Evolutionary conservation across 2,329 filamentous ascomycete genomes (phyloP), one percentile per base, ranked within the genome.

Genomic region (Fusarium robinianum): DNA sequence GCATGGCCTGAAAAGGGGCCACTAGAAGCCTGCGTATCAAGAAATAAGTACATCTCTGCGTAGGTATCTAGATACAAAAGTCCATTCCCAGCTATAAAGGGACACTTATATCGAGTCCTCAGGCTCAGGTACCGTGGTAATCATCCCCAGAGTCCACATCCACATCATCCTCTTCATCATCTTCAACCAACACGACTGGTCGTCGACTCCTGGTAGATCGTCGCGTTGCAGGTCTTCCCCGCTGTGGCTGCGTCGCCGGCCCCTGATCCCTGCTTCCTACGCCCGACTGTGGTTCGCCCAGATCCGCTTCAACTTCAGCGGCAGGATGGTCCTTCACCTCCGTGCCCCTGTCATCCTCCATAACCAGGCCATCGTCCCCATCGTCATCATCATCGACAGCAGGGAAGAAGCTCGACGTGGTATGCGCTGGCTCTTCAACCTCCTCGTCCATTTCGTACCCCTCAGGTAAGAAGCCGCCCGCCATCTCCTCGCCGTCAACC

Each of bases 391-490:
- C 72, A 3, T 76, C 72, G 5, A 69, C 63, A 0, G 70, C 68
- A 0, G 75, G 72, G 34, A 80, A 80, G 52, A 76, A 80, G 6
- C 67, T 70, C 1, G 75, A 78, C 1, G 66, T 70, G 4, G 66
- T 58, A 3, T 62, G 57, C 5, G 52, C 47, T 6, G 46, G 41
- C 10, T 37, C 51, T 24, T 68, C 66, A 3, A 64, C 67, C 5
- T 67, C 67, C 10, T 72, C 73, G 12, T 75, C 76, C 26, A 75
- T 72, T 18, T 80, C 75, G 35, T 73, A 77, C 2, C 75, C 79
- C 44, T 81, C 79, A 0, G 76, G 80, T 7, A 85, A 62, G 54
- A 85, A 85, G 0, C 82, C 83, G 1, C 83, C 83, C 1, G 73
- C 81, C 71, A 76, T 75, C 8, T 79, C 75, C 46, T 78, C 77